Percentiles rank a stretch among this genome's conserved stretches.
Evolutionary conservation across 2,329 filamentous ascomycete species (phyloP).

Genomic region (Cyphellophora attinorum): DNA sequence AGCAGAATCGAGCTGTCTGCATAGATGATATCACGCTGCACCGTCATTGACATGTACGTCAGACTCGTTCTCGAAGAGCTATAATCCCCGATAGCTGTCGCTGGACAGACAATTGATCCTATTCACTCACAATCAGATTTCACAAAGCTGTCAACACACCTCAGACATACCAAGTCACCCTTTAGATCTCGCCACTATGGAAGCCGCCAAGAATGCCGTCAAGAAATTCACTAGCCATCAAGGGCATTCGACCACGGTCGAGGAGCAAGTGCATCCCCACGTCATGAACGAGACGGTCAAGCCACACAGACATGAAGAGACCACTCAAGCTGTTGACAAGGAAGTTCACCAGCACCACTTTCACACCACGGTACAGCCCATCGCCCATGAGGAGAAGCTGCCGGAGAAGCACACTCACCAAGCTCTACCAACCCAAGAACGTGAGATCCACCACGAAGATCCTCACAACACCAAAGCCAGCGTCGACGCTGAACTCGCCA

Average conservation of each 20-base stretch:
- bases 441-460: constrained; percentile 52
- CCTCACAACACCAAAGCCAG: constrained; percentile 35
- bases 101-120: too few species aligned
- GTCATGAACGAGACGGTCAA: constrained; percentile 53
- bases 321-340: constrained; percentile 54
- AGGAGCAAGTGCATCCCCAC: constrained; percentile 53
- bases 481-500: constrained; percentile 43
- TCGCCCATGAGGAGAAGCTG: constrained; percentile 44
- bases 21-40: too few species aligned
- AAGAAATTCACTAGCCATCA: constrained; percentile 50
- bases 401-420: constrained; percentile 57
- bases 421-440: constrained; percentile 49
- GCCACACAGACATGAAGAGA: constrained; percentile 52
- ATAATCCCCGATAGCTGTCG: too few species aligned
- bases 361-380: constrained; percentile 59
- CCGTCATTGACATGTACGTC: too few species aligned
- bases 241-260: constrained; percentile 61
- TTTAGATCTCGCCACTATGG: constrained; percentile 48
- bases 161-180: not conserved
- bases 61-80: too few species aligned
- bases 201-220: constrained; percentile 56
- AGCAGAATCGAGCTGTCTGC: too few species aligned
- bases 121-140: too few species aligned
- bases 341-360: constrained; percentile 66
- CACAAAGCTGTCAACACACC: not conserved